Evolutionary conservation across 345 rosid species (phyloP), one percentile per base, ranked within the genome.

Genomic region (Turnera subulata): DNA sequence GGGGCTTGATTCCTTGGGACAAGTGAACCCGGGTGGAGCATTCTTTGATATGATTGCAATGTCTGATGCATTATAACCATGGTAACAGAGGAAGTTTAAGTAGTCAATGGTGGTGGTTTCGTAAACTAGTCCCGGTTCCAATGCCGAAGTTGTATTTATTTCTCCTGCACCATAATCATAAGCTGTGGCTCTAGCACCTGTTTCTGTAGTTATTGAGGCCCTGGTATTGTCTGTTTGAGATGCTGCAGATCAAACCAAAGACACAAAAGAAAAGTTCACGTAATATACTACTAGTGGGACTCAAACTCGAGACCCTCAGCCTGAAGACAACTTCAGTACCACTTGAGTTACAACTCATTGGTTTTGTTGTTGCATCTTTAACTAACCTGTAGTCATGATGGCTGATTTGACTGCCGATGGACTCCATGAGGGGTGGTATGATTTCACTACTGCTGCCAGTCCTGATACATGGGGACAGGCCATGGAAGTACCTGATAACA

Each of bases 401-500:
- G 93, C 98, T 11, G 98, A 84, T 78, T 49, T 80, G 66, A 88
- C 72, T 1, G 84, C 88, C 1, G 96, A 78, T 22, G 95, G 84
- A 33, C 75, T 50, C 82, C 84, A 86, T 0, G 74, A 64, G 8
- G 87, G 93, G 59, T 84, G 71, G 21, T 39, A 78, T 33, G 82
- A 73, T 75, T 88, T 88, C 22, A 88, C 69, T 1, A 64, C 55
- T 0, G 89, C 84, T 24, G 80, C 90, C 46, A 84, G 62, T 29
- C 82, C 96, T 5, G 95, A 70, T 44, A 86, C 89, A 6, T 89
- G 95, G 5, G 93, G 95, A 64, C 91, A 78, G 13, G 97, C 65
- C 94, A 88, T 84, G 63, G 97, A 88, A 56, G 94, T 84, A 66
- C 96, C 97, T 3, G 94, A 85, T 13, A 84, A 46, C 21, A 88